These are phyloP conservation scores for Mimosa bimucronata DNA, from an alignment of 306 rosid species.

Conservation along the genomic window DNA sequence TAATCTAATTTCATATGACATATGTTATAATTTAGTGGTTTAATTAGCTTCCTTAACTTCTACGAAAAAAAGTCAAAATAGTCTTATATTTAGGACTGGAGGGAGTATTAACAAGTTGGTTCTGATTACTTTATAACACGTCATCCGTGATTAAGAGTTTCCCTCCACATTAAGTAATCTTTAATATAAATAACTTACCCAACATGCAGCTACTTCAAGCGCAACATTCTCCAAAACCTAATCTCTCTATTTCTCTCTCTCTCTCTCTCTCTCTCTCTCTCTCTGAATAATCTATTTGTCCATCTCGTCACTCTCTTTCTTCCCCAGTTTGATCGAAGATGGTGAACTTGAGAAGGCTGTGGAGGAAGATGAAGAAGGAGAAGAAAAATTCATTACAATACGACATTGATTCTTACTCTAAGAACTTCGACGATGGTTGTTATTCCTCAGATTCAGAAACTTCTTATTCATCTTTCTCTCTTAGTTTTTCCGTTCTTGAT, in stretches of 20 bases:
- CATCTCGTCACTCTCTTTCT: too few species aligned
- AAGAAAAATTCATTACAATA: conserved; percentile 58
- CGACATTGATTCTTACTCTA: conserved; percentile 54
- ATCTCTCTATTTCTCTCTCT: background rate
- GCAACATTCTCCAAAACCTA: background rate
- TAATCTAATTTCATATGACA: too few species aligned
- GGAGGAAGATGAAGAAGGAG: conserved; percentile 60
- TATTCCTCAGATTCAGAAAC: conserved; percentile 53
- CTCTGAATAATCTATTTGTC: too few species aligned
- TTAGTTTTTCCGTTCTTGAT: conserved; percentile 58
- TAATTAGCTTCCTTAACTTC: too few species aligned
- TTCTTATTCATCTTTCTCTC: conserved; percentile 63
- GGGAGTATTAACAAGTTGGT: too few species aligned
- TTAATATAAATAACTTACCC: background rate
- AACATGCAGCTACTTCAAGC: background rate
- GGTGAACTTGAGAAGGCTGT: conserved; percentile 48
- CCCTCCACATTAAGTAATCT: background rate
- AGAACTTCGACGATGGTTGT: conserved; percentile 74
- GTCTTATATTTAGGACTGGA: too few species aligned
- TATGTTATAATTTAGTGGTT: too few species aligned
- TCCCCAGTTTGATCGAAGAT: conserved; percentile 38
- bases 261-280: background rate
- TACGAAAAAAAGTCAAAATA: too few species aligned
- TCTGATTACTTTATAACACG: background rate
- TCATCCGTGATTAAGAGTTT: background rate